phyloP scores from a whole-genome alignment of 352 stramenopile species.

The Phytophthora palmivora region DNA sequence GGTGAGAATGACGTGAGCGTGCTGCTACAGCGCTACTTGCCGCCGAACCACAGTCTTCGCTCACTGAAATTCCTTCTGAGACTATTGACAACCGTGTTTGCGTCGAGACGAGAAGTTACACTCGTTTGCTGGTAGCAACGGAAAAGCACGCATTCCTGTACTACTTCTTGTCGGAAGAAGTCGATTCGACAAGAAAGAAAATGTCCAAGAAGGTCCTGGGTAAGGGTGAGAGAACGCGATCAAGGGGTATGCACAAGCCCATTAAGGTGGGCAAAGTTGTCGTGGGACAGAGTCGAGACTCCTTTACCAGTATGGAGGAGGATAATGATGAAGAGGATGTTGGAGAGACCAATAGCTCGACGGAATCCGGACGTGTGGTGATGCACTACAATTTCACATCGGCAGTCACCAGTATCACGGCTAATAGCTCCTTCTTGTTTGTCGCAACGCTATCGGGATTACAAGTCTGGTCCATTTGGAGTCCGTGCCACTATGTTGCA shows the following conservation, averaged over 20 bases:
- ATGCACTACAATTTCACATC: constrained; percentile 86
- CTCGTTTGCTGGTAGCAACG: constrained; percentile 72
- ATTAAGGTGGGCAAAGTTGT: constrained; percentile 48
- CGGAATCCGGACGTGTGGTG: constrained; percentile 75
- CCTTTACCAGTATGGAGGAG: constrained; percentile 46
- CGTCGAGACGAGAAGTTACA: constrained; percentile 80
- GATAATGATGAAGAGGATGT: constrained; percentile 15
- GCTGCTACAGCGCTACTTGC: constrained; percentile 76
- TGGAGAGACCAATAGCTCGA: constrained; percentile 29
- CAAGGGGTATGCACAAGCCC: constrained; percentile 47
- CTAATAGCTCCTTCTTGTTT: constrained; percentile 90
- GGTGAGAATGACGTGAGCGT: constrained; percentile 68
- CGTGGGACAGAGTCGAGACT: constrained; percentile 36
- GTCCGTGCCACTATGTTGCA: constrained; percentile 80
- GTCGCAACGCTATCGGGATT: constrained; percentile 69
- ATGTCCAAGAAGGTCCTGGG: constrained; percentile 84
- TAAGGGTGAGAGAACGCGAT: constrained; percentile 53
- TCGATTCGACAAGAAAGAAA: constrained; percentile 75
- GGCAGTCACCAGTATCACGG: constrained; percentile 65
- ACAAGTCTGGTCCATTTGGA: constrained; percentile 90
- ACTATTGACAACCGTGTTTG: constrained; percentile 85
- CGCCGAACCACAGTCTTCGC: constrained; percentile 74
- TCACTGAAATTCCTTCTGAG: constrained; percentile 81
- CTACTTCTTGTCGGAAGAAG: constrained; percentile 79
- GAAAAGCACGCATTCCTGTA: constrained; percentile 78